These are phyloP conservation scores for Rusavskia elegans DNA, from an alignment of 495 filamentous ascomycete genomes.

Conservation along the genomic window DNA sequence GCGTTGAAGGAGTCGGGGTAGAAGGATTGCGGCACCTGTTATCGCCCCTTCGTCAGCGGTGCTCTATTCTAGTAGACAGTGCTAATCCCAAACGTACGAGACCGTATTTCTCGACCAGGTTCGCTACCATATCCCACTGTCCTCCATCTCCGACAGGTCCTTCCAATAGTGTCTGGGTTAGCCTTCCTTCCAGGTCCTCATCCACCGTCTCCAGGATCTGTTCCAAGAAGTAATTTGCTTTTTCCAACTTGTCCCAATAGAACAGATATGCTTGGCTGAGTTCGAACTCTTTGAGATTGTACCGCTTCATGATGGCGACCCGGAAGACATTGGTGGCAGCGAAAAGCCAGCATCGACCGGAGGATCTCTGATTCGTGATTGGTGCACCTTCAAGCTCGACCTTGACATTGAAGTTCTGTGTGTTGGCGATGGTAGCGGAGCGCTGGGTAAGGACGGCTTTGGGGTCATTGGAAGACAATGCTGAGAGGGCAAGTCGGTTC, in stretches of 20 bases:
- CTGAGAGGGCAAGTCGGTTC: constrained; percentile 54
- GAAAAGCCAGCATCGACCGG: constrained; percentile 81
- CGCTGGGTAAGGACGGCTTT: constrained; percentile 35
- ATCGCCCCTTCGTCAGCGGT: neutral
- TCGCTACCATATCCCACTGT: constrained; percentile 88
- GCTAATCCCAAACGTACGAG: constrained; percentile 22
- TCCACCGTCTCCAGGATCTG: constrained; percentile 58
- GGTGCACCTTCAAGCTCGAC: constrained; percentile 70
- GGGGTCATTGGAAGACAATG: constrained; percentile 40
- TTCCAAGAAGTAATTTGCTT: constrained; percentile 77
- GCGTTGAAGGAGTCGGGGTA: constrained; percentile 73
- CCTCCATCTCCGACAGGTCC: constrained; percentile 66
- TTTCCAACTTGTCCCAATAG: constrained; percentile 91
- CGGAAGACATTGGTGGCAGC: constrained; percentile 78
- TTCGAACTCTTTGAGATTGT: constrained; percentile 63
- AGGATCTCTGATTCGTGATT: constrained; percentile 68
- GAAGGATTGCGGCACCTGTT: constrained; percentile 48
- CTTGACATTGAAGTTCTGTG: constrained; percentile 65
- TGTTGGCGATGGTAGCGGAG: constrained; percentile 38
- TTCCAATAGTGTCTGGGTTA: constrained; percentile 49
- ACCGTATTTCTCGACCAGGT: constrained; percentile 72
- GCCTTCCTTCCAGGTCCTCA: constrained; percentile 47
- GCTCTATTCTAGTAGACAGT: neutral
- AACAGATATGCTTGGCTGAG: constrained; percentile 79
- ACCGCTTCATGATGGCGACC: constrained; percentile 64